Evolutionary conservation across 2,329 filamentous ascomycete genomes (phyloP).

Genomic region (Hypoxylon sp.): DNA sequence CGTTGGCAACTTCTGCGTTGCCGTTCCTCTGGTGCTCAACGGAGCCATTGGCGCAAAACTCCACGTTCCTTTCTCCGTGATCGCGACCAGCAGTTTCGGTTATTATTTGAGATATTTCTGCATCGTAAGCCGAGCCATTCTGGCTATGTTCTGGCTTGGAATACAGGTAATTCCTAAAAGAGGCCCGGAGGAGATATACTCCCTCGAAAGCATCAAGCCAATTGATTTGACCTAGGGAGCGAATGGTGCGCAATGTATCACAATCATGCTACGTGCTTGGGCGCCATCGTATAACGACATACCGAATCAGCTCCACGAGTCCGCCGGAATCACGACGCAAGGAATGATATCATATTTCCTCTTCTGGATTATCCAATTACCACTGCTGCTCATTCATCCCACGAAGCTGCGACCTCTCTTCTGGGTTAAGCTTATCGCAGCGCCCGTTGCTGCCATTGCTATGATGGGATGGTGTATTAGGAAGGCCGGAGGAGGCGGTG

Average conservation of each 20-base stretch:
- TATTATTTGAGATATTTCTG: constrained; percentile 59
- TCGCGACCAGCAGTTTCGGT: constrained; percentile 60
- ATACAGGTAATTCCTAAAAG: constrained; percentile 57
- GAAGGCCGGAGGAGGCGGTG: constrained; percentile 65
- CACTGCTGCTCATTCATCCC: constrained; percentile 51
- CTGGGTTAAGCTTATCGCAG: constrained; percentile 62
- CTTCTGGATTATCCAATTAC: constrained; percentile 62
- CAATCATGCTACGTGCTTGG: constrained; percentile 60
- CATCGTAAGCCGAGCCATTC: constrained; percentile 58
- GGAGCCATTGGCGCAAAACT: constrained; percentile 61
- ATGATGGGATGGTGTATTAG: constrained; percentile 74
- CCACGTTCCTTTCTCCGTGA: constrained; percentile 63
- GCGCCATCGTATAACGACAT: constrained; percentile 69
- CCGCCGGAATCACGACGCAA: constrained; percentile 67
- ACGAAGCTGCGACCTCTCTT: constrained; percentile 60
- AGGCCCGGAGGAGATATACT: not conserved
- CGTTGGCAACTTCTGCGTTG: constrained; percentile 72
- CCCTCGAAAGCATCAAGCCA: not conserved
- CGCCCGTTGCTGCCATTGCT: constrained; percentile 71
- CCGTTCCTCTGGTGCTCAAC: constrained; percentile 65
- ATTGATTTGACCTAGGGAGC: constrained; percentile 66
- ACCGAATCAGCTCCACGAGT: constrained; percentile 63
- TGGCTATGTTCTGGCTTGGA: constrained; percentile 71
- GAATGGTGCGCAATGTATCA: constrained; percentile 68
- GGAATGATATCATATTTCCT: constrained; percentile 65